phyloP scores from a whole-genome alignment of 2,329 filamentous ascomycete genomes.

The Pseudopithomyces chartarum region DNA sequence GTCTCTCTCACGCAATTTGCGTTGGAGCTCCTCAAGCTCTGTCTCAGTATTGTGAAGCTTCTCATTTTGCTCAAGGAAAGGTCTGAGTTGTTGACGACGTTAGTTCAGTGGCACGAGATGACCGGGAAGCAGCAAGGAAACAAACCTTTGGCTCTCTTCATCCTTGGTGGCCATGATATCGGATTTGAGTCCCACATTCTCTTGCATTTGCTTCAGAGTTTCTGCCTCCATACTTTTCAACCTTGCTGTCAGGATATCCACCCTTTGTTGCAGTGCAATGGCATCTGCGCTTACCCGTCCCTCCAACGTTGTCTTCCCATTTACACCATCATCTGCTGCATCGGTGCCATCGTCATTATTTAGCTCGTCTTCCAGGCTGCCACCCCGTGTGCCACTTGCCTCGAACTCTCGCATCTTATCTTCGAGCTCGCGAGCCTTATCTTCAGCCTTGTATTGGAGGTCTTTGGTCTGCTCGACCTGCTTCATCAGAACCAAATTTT shows the following conservation, averaged over 20 bases:
- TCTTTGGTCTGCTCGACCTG: constrained; percentile 55
- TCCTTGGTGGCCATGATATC: constrained; percentile 44
- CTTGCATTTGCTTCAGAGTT: constrained; percentile 49
- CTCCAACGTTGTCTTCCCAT: constrained; percentile 23
- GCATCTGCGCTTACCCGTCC: constrained; percentile 36
- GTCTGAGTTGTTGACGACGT: constrained; percentile 18
- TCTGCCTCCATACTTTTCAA: constrained; percentile 46
- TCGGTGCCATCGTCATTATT: constrained; percentile 35
- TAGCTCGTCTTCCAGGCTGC: constrained; percentile 49
- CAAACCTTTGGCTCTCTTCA: constrained; percentile 39
- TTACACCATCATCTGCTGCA: constrained; percentile 26
- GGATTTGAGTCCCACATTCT: constrained; percentile 45
- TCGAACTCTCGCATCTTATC: constrained; percentile 51
- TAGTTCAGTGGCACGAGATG: background rate
- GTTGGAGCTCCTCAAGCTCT: constrained; percentile 42
- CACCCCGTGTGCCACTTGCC: constrained; percentile 35
- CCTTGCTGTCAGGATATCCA: constrained; percentile 44
- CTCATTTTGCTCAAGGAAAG: constrained; percentile 46
- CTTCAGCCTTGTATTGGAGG: constrained; percentile 53
- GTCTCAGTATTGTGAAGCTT: constrained; percentile 42
- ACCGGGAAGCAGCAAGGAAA: background rate
- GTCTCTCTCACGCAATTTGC: constrained; percentile 41
- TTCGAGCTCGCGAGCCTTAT: constrained; percentile 54
- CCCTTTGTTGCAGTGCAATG: constrained; percentile 46
- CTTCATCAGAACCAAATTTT: constrained; percentile 52